Evolutionary conservation across 2,329 filamentous ascomycete genomes (phyloP), one percentile per base, ranked within the genome.

Genomic region (Talaromyces islandicus): DNA sequence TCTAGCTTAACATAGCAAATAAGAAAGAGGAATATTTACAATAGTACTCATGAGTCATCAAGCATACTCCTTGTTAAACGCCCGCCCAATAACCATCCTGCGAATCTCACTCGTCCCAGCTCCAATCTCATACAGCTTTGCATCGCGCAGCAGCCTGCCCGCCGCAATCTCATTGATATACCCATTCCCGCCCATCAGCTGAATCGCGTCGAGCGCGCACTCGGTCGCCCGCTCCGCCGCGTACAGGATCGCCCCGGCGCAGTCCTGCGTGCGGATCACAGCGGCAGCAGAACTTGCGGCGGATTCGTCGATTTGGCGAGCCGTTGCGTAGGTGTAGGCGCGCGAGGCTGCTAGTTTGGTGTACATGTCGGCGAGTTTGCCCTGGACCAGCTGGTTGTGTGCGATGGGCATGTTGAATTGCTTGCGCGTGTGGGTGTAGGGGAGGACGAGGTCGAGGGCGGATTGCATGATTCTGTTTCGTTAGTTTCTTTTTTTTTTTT

Each of bases 141-240:
- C 86, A 76, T 89, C 86, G 70, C 94, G 78, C 67, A 97, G 76
- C 65, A 97, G 82, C 64, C 93, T 82, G 24, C 92, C 95, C 0
- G 91, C 92, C 0, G 91, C 88, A 78, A 97, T 91, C 77, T 99
- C 94, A 74, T 97, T 96, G 67, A 96, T 86, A 71, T 97, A 97
- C 3, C 93, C 93, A 85, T 93, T 97, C 0, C 93, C 94, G 19
- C 94, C 94, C 70, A 99, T 84, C 62, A 96, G 82, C 76, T 99
- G 94, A 61, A 97, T 90, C 68, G 90, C 93, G 73, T 78, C 85
- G 12, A 88, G 86, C 19, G 67, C 56, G 69, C 6, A 66, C 65
- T 2, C 59, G 9, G 59, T 61, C 66, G 67, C 32, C 63, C 70
- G 11, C 63, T 80, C 1, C 88, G 96, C 67, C 83, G 83, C 60